phyloP scores from a whole-genome alignment of 306 rosid genomes.

The Quillaja saponaria region DNA sequence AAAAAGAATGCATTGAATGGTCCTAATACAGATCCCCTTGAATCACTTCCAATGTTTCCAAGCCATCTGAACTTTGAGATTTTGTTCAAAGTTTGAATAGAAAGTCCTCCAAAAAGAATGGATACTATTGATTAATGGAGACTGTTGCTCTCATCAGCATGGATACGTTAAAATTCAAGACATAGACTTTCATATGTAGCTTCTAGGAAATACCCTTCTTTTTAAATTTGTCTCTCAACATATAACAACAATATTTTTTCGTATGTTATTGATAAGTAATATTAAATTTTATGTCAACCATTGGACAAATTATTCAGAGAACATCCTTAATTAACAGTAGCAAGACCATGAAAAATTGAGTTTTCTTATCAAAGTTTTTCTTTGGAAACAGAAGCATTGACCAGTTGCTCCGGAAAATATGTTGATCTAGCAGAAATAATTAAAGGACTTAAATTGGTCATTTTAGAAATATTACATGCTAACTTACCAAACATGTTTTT shows the following conservation, averaged over 20 bases:
- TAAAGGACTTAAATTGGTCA: no score
- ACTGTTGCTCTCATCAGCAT: constrained; percentile 29
- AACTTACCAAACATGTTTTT: no score
- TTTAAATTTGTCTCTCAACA: background rate
- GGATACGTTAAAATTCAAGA: constrained; percentile 22
- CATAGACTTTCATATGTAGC: constrained; percentile 29
- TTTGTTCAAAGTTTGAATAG: constrained; percentile 37
- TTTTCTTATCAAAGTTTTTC: no score
- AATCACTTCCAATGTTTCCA: constrained; percentile 24
- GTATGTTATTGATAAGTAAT: no score
- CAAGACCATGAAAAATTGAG: no score
- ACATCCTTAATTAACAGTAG: no score
- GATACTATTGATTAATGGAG: constrained; percentile 44
- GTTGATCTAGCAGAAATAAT: no score
- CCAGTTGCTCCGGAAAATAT: no score
- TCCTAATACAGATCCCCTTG: constrained; percentile 71
- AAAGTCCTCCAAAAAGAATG: constrained; percentile 70
- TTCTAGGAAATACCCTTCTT: constrained; percentile 47
- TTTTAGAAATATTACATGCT: no score
- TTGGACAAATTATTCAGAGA: no score
- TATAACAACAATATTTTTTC: constrained; percentile 21
- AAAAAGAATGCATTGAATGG: constrained; percentile 38
- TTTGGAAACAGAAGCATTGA: no score
- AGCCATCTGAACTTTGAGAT: constrained; percentile 45
- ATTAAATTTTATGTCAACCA: no score